phyloP scores from a whole-genome alignment of 2,329 filamentous ascomycete species.

The Hypoxylon sp. region DNA sequence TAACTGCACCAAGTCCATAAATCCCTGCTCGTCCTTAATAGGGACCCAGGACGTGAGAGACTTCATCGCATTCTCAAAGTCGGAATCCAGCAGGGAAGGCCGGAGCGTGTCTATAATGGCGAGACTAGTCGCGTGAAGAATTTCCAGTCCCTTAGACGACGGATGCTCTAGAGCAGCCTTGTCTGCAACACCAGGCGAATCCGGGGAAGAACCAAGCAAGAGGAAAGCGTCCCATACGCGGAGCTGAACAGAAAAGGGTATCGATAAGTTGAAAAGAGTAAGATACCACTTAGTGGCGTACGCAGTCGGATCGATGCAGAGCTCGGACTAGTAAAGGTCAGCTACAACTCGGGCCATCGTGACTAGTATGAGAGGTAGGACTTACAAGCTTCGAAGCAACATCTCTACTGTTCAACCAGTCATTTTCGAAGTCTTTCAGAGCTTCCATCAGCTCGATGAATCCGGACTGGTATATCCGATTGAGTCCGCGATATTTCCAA shows the following conservation, averaged over 20 bases:
- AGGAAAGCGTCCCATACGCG: conserved; percentile 99
- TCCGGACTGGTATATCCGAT: conserved; percentile 84
- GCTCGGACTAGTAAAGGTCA: conserved; percentile 59
- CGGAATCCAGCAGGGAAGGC: conserved; percentile 88
- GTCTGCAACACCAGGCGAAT: conserved; percentile 26
- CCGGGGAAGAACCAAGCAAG: conserved; percentile 82
- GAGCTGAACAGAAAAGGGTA: conserved; percentile 93
- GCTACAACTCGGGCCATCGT: conserved; percentile 4
- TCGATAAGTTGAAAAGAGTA: conserved; percentile 96
- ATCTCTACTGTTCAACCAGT: conserved; percentile 84
- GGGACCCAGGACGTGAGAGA: conserved; percentile 93
- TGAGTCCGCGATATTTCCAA: conserved; percentile 89
- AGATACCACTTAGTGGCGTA: conserved; percentile 98
- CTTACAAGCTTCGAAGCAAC: conserved; percentile 85
- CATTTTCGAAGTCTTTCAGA: conserved; percentile 83
- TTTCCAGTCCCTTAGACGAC: conserved; percentile 77
- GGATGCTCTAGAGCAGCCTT: conserved; percentile 51
- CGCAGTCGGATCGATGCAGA: conserved; percentile 87
- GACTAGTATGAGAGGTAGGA: conserved; percentile 38
- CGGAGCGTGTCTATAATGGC: conserved; percentile 91
- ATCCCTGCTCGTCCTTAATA: conserved; percentile 90
- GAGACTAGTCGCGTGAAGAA: conserved; percentile 89
- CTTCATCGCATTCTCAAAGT: conserved; percentile 99
- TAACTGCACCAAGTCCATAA: conserved; percentile 89
- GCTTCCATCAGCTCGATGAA: conserved; percentile 91